phyloP scores from a whole-genome alignment of 257 asterid species.

The Nicotiana obtusifolia region DNA sequence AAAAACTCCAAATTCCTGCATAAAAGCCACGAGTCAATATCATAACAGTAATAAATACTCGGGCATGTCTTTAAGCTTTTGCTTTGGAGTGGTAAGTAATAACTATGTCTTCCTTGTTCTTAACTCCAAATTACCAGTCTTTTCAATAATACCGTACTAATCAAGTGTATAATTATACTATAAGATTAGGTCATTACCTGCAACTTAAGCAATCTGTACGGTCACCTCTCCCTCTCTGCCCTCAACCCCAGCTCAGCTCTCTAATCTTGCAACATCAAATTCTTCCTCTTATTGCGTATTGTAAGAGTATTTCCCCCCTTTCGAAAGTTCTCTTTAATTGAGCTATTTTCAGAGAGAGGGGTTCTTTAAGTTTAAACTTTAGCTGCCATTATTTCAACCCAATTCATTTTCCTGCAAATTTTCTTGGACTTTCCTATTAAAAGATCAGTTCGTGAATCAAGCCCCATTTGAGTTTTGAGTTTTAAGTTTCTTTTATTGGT shows the following conservation, averaged over 20 bases:
- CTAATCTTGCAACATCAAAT: background rate
- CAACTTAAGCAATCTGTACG: conserved; percentile 11
- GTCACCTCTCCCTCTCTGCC: conserved; percentile 2
- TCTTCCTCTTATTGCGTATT: background rate
- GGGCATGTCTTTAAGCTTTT: no score
- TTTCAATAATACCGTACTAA: background rate
- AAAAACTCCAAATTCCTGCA: background rate
- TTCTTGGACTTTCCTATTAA: background rate
- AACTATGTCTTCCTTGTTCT: background rate
- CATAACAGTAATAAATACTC: background rate
- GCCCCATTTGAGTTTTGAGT: background rate
- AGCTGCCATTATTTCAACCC: background rate
- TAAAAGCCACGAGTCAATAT: background rate
- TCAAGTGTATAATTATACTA: conserved; percentile 2
- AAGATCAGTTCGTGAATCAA: background rate
- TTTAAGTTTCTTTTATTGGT: conserved; percentile 8
- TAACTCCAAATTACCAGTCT: conserved; percentile 5
- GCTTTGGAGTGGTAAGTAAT: no score
- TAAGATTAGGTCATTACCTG: conserved; percentile 7
- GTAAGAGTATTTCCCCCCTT: background rate
- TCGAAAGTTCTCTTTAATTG: background rate
- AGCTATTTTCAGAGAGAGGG: background rate
- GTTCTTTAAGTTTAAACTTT: background rate
- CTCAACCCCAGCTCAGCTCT: background rate
- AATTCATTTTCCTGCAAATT: background rate